These are phyloP conservation scores for Cotoneaster glaucophyllus DNA, from an alignment of 306 rosid species.

Conservation along the genomic window DNA sequence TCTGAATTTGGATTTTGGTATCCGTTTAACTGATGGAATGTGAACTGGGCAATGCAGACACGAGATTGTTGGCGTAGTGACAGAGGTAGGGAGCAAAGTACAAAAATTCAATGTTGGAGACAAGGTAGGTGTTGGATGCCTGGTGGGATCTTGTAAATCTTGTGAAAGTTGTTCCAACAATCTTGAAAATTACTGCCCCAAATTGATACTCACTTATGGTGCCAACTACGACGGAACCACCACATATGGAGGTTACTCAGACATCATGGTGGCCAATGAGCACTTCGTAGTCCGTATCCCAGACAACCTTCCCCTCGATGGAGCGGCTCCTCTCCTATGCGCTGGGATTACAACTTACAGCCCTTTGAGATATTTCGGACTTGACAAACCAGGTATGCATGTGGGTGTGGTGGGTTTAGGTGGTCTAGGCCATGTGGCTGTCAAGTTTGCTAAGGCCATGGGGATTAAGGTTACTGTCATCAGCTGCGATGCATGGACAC, in stretches of 20 bases:
- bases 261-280: neutral
- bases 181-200: neutral
- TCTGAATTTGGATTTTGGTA: too few species aligned
- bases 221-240: neutral
- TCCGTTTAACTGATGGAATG: neutral
- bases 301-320: neutral
- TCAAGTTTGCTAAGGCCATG: slow-evolving; percentile 11
- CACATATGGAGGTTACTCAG: slow-evolving; percentile 3
- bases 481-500: too few species aligned
- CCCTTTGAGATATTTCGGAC: slow-evolving; percentile 2
- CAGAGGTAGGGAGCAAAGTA: slow-evolving; percentile 8
- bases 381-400: neutral
- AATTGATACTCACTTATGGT: neutral
- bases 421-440: neutral
- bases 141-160: neutral
- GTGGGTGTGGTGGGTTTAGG: slow-evolving; percentile 3
- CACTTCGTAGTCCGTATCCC: neutral
- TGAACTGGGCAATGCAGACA: neutral
- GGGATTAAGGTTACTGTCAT: slow-evolving; percentile 2
- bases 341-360: slow-evolving; percentile 13
- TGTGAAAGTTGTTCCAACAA: neutral
- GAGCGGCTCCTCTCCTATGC: slow-evolving; percentile 1
- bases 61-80: slow-evolving; percentile 13
- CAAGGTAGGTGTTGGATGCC: slow-evolving; percentile 9
- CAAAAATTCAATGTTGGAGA: slow-evolving; percentile 6